Base-by-base conservation (phyloP, 1,284 basidiomycete genomes). In the Porphyrellus sp. region DNA sequence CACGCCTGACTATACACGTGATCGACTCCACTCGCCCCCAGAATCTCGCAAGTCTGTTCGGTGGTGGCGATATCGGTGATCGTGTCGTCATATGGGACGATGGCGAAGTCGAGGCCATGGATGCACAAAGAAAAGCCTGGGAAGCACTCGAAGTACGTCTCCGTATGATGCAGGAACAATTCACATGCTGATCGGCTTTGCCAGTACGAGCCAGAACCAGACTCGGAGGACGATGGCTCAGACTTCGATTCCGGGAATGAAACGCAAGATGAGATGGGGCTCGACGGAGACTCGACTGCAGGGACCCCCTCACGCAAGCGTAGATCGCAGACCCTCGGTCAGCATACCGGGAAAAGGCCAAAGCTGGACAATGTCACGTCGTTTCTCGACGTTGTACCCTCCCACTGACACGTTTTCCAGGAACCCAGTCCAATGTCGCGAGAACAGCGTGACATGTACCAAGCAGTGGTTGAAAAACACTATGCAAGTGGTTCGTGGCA, bases 11-110 rank as follows among this genome's bases (percentile, higher is more conserved):
- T 18, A 81, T 94, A 27, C 97, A 99, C 74, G 85, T 99, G 63
- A 91, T 99, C 70, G 97, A 99, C 71, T 92, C 94, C 8, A 85
- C 89, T 48, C 81, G 97, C 34, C 97, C 97, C 6, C 87, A 91
- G 71, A 94, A 96, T 70, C 76, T 99, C 63, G 80, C 86, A 40
- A 98, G 89, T 72, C 74, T 98, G 25, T 99, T 97, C 69, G 85
- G 85, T 8, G 79, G 79, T 27, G 84, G 83, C 13, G 79, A 81
- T 52, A 83, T 81, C 49, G 82, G 80, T 1, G 85, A 91, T 54
- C 76, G 85, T 37, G 81, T 93, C 37, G 72, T 91, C 38, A 79
- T 97, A 0, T 97, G 94, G 94, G 92, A 93, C 58, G 94, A 98
- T 63, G 92, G 91, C 8, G 83, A 82, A 25, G 85, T 85, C 35